Evolutionary conservation across 2,329 filamentous ascomycete genomes (phyloP).

Genomic region (Rhinocladiella mackenziei): DNA sequence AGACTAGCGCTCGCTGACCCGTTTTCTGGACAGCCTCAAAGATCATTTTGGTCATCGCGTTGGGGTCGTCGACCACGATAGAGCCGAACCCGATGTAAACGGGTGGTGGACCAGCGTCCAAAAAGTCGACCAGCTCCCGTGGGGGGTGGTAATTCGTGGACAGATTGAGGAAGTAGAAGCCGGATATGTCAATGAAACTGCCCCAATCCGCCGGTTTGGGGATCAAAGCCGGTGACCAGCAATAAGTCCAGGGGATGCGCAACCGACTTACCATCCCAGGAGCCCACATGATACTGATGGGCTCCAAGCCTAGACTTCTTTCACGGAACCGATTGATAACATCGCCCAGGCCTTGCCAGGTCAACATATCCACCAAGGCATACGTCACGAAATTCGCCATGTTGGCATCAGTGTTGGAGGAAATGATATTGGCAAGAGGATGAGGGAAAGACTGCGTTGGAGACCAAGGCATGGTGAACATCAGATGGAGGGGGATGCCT

Average conservation of each 20-base stretch:
- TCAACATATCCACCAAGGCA: slow-evolving; percentile 81
- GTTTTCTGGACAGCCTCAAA: slow-evolving; percentile 65
- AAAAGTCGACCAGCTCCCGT: slow-evolving; percentile 61
- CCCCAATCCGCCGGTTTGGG: slow-evolving; percentile 75
- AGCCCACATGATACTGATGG: slow-evolving; percentile 75
- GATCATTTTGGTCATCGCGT: slow-evolving; percentile 65
- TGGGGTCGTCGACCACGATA: slow-evolving; percentile 74
- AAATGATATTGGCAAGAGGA: slow-evolving; percentile 76
- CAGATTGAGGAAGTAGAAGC: slow-evolving; percentile 71
- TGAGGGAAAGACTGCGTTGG: slow-evolving; percentile 82
- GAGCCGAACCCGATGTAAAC: slow-evolving; percentile 82
- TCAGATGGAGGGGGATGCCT: slow-evolving; percentile 73
- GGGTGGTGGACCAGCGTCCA: slow-evolving; percentile 65
- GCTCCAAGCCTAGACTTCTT: slow-evolving; percentile 68
- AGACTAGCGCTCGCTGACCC: slow-evolving; percentile 73
- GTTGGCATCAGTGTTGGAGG: slow-evolving; percentile 69
- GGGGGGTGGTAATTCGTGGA: slow-evolving; percentile 64
- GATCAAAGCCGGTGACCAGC: slow-evolving; percentile 81
- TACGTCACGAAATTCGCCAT: slow-evolving; percentile 81
- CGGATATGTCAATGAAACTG: slow-evolving; percentile 65
- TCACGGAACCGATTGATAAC: slow-evolving; percentile 84
- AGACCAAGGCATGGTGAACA: slow-evolving; percentile 96
- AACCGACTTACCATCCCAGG: slow-evolving; percentile 74
- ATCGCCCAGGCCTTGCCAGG: slow-evolving; percentile 88
- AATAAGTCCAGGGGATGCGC: slow-evolving; percentile 81